A percentile compares a stretch with the other conserved stretches of the same genome.
Evolutionary conservation across 495 filamentous ascomycete genomes (phyloP).

Genomic region (Aspergillus asperescens): DNA sequence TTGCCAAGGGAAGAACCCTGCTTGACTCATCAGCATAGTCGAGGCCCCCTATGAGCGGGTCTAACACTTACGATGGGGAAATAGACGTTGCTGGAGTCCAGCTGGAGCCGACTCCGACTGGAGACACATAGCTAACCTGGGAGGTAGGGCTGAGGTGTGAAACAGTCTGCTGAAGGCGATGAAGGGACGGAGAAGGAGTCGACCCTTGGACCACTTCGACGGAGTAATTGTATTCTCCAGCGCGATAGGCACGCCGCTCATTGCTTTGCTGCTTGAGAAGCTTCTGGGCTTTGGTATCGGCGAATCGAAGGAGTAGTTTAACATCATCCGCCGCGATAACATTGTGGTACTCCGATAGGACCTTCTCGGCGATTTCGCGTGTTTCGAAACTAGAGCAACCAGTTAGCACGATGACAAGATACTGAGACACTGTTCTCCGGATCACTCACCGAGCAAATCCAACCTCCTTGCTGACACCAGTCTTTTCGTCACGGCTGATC

Average conservation of each 20-base stretch:
- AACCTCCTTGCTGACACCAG: constrained; percentile 90
- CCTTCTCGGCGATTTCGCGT: constrained; percentile 79
- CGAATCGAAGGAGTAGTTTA: constrained; percentile 88
- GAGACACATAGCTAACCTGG: constrained; percentile 39
- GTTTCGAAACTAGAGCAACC: constrained; percentile 63
- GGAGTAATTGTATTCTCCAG: constrained; percentile 83
- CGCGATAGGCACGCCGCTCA: constrained; percentile 84
- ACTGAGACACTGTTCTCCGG: not conserved
- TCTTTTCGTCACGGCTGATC: constrained; percentile 76
- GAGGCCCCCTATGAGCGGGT: not conserved
- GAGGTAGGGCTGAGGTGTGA: constrained; percentile 39
- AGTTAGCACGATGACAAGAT: not conserved
- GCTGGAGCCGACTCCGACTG: constrained; percentile 34
- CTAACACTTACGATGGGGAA: constrained; percentile 41
- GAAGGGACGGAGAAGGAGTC: constrained; percentile 36
- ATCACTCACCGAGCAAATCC: constrained; percentile 83
- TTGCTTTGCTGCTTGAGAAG: constrained; percentile 90
- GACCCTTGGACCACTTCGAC: constrained; percentile 44
- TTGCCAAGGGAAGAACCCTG: constrained; percentile 36
- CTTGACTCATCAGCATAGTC: constrained; percentile 22
- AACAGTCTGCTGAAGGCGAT: constrained; percentile 27
- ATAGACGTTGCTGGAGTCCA: constrained; percentile 49
- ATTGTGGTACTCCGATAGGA: constrained; percentile 77
- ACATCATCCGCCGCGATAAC: constrained; percentile 61
- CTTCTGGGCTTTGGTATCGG: constrained; percentile 95